Evolutionary conservation across 1,139 yeast species (phyloP), one percentile per base, ranked within the genome.

Genomic region (Suhomyces bolitotheri): DNA sequence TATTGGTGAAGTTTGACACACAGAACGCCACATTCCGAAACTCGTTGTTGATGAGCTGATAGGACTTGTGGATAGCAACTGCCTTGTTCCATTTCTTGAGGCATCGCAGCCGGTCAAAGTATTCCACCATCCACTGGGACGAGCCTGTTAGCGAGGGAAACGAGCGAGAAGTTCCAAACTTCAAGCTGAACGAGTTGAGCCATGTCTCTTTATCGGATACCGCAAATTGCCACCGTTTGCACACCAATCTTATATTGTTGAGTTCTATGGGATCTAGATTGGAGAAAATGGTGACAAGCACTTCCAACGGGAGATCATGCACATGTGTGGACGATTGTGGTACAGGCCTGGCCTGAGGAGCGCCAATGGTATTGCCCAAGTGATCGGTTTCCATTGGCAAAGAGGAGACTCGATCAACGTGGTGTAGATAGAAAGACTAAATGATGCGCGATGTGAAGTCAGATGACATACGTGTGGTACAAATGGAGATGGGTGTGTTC

Each of bases 111-210:
- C 89, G 57, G 17, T 64, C 62, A 28, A 76, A 64, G 46, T 78
- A 71, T 54, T 83, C 92, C 21, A 62, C 60, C 48, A 77, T 69
- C 75, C 80, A 82, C 29, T 59, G 58, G n/a, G 46, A 47, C 0
- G 82, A 72, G 20, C 72, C 62, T 0, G 83, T 66, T n/a, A 76
- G 60, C 1, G 83, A 71, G 3, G 88, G 80, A 52, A 83, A 82
- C 10, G 49, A 39, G 10, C 57, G 50, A 0, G 73, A 48, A 3
- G 59, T 68, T 3, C 72, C 66, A 45, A 75, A 75, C 36, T 66
- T 66, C 16, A 65, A 50, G 16, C 61, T 57, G 48, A 82, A 80
- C 14, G 82, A 67, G 36, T 68, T 70, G 49, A 71, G 70, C 90
- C 90, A 82, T 5, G 82, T 68, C 32, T 71, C 73, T 41, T 75